These are phyloP conservation scores for Trichoderma oligosporum DNA, from an alignment of 2,329 filamentous ascomycete genomes.

Conservation along the genomic window DNA sequence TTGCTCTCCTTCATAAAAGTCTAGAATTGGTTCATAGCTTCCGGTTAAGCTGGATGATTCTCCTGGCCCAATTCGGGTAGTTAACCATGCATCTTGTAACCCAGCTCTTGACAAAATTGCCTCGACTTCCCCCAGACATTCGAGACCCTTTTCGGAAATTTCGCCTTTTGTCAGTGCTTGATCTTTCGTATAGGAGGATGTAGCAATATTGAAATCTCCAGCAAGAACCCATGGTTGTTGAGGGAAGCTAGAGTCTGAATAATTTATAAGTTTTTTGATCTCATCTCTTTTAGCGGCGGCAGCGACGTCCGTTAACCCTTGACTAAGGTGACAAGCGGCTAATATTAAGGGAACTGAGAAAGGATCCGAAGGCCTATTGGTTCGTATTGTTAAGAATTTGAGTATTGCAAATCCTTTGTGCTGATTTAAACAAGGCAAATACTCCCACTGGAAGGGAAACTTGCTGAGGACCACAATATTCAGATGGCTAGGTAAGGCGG, in stretches of 20 bases:
- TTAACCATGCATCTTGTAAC: constrained; percentile 51
- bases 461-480: constrained; percentile 60
- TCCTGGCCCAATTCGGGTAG: constrained; percentile 41
- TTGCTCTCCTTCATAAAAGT: constrained; percentile 55
- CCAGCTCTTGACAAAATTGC: constrained; percentile 41
- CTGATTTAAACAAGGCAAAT: constrained; percentile 49
- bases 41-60: constrained; percentile 34
- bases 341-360: constrained; percentile 44
- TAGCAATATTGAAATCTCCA: constrained; percentile 63
- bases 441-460: constrained; percentile 52
- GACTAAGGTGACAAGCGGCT: constrained; percentile 58
- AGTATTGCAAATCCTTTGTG: constrained; percentile 58
- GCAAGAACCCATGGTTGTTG: constrained; percentile 53
- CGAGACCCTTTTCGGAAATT: constrained; percentile 49
- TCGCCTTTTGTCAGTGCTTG: constrained; percentile 48
- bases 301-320: constrained; percentile 56
- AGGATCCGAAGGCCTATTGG: background rate
- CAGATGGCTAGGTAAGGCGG: constrained; percentile 55
- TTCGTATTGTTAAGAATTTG: constrained; percentile 32
- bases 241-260: constrained; percentile 42
- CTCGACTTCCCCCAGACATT: constrained; percentile 45
- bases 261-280: constrained; percentile 45
- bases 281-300: constrained; percentile 56
- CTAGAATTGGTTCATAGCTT: constrained; percentile 28
- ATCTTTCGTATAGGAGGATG: constrained; percentile 54